A percentile compares a stretch with the other conserved stretches of the same genome.
These are phyloP conservation scores for Tephrocybe rancida DNA, from an alignment of 768 basidiomycete species.

Conservation along the genomic window DNA sequence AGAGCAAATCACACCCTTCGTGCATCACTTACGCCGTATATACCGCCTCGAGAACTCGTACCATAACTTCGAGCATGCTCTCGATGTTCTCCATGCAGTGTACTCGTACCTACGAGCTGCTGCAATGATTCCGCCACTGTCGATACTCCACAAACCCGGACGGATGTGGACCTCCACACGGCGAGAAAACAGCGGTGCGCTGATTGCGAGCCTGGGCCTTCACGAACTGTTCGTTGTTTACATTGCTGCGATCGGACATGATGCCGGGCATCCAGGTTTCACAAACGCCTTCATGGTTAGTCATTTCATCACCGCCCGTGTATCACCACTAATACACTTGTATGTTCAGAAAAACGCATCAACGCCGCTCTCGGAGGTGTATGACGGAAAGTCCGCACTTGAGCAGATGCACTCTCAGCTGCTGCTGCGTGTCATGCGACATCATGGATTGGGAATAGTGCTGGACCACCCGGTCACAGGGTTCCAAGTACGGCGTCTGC, in stretches of 20 bases:
- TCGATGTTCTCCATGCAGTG: constrained; percentile 93
- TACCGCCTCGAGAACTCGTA: constrained; percentile 93
- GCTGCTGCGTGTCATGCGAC: constrained; percentile 77
- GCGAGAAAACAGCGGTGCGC: constrained; percentile 36
- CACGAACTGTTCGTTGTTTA: constrained; percentile 84
- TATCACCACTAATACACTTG: constrained; percentile 4
- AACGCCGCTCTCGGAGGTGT: constrained; percentile 85
- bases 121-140: constrained; percentile 79
- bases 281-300: constrained; percentile 92
- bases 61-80: constrained; percentile 96
- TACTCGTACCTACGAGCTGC: constrained; percentile 83
- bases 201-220: constrained; percentile 52
- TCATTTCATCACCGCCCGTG: constrained; percentile 14
- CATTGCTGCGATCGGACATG: constrained; percentile 95
- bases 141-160: constrained; percentile 57
- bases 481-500: constrained; percentile 63
- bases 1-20: constrained; percentile 78
- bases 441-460: constrained; percentile 72
- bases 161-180: constrained; percentile 42
- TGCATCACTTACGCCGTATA: constrained; percentile 87
- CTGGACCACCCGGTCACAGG: constrained; percentile 58
- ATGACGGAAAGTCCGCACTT: constrained; percentile 86
- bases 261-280: constrained; percentile 95
- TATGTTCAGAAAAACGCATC: constrained; percentile 84
- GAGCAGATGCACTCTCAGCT: constrained; percentile 92